A percentile compares a stretch with the other conserved stretches of the same genome.
Conservation (phyloP, 2,329 filamentous ascomycete genomes). For the Aspergillus pseudoglaucus region DNA sequence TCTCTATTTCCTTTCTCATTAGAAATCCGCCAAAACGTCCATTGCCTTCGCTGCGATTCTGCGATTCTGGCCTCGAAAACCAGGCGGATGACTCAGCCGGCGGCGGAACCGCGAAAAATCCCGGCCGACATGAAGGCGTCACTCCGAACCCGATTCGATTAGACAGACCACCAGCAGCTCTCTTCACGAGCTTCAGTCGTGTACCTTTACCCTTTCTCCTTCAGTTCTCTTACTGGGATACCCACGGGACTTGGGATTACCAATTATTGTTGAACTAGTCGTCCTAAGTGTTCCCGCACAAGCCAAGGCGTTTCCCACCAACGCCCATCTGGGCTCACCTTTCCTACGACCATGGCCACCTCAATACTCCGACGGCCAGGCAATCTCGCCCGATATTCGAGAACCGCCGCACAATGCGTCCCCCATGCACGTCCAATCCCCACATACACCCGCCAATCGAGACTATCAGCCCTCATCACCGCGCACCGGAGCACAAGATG, state of each 20-base stretch:
- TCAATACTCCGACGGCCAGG: conserved; percentile 57
- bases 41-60: conserved; percentile 7
- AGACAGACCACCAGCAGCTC: conserved; percentile 7
- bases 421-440: conserved; percentile 44
- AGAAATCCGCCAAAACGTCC: not conserved
- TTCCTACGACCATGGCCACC: conserved; percentile 55
- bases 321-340: conserved; percentile 25
- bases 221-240: conserved; percentile 8
- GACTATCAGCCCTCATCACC: conserved; percentile 31
- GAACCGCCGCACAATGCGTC: conserved; percentile 49
- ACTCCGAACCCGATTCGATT: conserved; percentile 1
- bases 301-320: conserved; percentile 10
- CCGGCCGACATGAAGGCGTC: conserved; percentile 16
- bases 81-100: conserved; percentile 28
- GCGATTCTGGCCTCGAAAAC: not conserved
- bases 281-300: conserved; percentile 12
- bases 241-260: conserved; percentile 24
- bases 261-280: conserved; percentile 16
- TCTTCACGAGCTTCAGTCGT: conserved; percentile 18
- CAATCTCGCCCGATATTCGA: conserved; percentile 58
- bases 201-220: conserved; percentile 3
- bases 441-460: conserved; percentile 33
- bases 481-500: conserved; percentile 26
- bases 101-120: conserved; percentile 26
- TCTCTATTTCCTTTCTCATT: not conserved